Evolutionary conservation across 2,329 filamentous ascomycete genomes (phyloP).

Genomic region (Stemphylium lycopersici): DNA sequence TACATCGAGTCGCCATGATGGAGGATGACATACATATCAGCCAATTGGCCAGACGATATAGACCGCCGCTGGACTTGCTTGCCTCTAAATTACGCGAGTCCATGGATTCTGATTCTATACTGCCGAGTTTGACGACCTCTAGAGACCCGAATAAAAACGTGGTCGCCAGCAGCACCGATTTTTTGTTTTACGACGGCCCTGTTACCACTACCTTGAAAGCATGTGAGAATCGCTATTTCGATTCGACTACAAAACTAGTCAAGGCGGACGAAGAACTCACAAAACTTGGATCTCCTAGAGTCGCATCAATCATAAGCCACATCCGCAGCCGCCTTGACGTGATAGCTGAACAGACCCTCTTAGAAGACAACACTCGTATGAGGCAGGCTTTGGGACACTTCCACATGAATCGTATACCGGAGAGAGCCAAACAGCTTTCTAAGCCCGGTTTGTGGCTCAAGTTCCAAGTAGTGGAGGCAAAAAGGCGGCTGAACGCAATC

Average conservation of each 20-base stretch:
- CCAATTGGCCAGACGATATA: background rate
- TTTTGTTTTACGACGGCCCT: background rate
- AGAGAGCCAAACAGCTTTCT: background rate
- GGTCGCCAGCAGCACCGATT: background rate
- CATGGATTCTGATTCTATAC: background rate
- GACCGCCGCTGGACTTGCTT: background rate
- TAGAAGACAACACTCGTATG: background rate
- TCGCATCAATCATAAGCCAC: background rate
- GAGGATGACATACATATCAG: background rate
- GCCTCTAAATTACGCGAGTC: background rate
- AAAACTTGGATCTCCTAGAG: background rate
- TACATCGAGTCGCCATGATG: background rate
- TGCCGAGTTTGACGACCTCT: background rate
- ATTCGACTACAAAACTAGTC: background rate
- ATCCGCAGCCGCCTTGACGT: slow-evolving; percentile 1
- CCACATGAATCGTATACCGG: background rate
- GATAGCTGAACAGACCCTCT: background rate
- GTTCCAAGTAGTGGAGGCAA: background rate
- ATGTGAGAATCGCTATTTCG: background rate
- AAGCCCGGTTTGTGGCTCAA: slow-evolving; percentile 1
- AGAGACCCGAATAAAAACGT: background rate
- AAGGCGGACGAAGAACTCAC: background rate
- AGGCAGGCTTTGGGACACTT: background rate
- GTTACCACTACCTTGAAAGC: background rate
- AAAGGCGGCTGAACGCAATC: background rate